phyloP scores from a whole-genome alignment of 495 filamentous ascomycete species.

The Patellaria atrata region DNA sequence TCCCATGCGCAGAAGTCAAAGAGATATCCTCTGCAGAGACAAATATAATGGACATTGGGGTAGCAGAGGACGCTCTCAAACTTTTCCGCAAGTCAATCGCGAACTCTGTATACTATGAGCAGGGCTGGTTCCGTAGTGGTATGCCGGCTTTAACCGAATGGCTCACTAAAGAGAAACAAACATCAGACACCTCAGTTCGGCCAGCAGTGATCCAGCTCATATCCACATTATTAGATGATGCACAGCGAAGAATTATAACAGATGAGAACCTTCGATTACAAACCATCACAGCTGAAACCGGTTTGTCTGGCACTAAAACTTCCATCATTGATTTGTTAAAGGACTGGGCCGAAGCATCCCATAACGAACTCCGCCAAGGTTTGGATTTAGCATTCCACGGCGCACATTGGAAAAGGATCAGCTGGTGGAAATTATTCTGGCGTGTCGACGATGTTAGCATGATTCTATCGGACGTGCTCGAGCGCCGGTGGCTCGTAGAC shows the following conservation, averaged over 20 bases:
- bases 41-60: constrained; percentile 39
- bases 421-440: constrained; percentile 96
- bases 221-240: constrained; percentile 45
- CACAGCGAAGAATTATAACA: constrained; percentile 37
- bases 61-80: constrained; percentile 42
- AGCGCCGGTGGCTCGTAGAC: constrained; percentile 52
- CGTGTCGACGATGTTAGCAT: constrained; percentile 79
- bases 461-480: constrained; percentile 62
- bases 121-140: constrained; percentile 57
- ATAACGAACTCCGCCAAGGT: constrained; percentile 65
- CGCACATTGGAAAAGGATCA: constrained; percentile 54
- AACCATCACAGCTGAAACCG: constrained; percentile 20
- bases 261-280: constrained; percentile 34
- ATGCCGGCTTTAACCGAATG: constrained; percentile 51
- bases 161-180: constrained; percentile 37
- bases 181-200: constrained; percentile 36
- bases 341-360: constrained; percentile 62
- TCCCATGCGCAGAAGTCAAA: constrained; percentile 28
- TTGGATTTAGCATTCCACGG: constrained; percentile 61
- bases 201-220: constrained; percentile 50
- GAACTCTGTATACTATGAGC: constrained; percentile 56
- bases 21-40: constrained; percentile 20
- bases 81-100: constrained; percentile 51
- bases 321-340: constrained; percentile 43
- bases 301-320: constrained; percentile 31